phyloP scores from a whole-genome alignment of 306 rosid species.

The Gastrolobium bilobum region DNA sequence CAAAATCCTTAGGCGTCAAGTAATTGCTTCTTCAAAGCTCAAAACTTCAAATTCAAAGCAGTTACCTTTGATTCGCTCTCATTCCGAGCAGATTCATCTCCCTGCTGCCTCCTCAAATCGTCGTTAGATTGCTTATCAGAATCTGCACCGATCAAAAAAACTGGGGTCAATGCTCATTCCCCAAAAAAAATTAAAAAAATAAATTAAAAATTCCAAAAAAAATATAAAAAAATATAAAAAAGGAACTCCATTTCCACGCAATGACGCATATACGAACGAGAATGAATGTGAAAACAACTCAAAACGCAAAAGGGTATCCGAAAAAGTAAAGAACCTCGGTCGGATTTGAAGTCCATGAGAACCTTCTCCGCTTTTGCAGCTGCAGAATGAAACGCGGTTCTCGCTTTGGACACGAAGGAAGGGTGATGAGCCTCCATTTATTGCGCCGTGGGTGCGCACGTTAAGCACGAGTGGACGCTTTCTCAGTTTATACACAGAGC shows the following conservation, averaged over 20 bases:
- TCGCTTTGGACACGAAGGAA: slow-evolving; percentile 91
- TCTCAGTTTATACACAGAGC: neutral
- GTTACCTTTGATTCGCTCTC: slow-evolving; percentile 69
- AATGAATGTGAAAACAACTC: neutral
- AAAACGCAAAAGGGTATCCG: neutral
- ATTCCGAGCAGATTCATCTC: slow-evolving; percentile 49
- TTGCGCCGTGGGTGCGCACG: slow-evolving; percentile 20
- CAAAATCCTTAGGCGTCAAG: slow-evolving; percentile 20
- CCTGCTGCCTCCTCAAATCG: slow-evolving; percentile 42
- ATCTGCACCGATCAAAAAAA: slow-evolving; percentile 67
- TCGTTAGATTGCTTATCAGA: slow-evolving; percentile 60
- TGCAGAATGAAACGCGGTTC: slow-evolving; percentile 89
- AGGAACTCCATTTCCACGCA: slow-evolving; percentile 42
- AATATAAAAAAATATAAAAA: neutral
- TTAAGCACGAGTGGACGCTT: neutral
- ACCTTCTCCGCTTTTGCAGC: slow-evolving; percentile 97
- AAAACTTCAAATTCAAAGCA: neutral
- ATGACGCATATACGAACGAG: slow-evolving; percentile 1
- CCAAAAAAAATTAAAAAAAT: neutral
- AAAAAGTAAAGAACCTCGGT: slow-evolving; percentile 59
- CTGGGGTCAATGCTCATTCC: slow-evolving; percentile 37
- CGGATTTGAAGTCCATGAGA: slow-evolving; percentile 77
- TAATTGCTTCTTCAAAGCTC: slow-evolving; percentile 7
- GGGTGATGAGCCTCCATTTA: slow-evolving; percentile 68
- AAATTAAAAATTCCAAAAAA: neutral